A percentile compares a stretch with the other conserved stretches of the same genome.
Conservation (phyloP, 2,329 filamentous ascomycete species). For the Cladosporium cucumerinum region DNA sequence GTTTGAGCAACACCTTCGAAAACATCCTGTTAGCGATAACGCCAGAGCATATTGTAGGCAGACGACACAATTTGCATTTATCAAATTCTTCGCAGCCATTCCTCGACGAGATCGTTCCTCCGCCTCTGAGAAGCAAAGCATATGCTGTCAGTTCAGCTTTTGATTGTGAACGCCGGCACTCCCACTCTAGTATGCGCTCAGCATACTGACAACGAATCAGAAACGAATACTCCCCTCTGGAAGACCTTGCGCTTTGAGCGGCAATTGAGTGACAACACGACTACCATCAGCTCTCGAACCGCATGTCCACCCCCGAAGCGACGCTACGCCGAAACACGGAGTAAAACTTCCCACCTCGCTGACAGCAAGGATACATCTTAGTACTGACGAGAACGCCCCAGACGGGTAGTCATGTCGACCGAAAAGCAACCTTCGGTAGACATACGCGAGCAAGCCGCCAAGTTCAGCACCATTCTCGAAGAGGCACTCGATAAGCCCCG, state of each 20-base stretch:
- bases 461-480: not conserved
- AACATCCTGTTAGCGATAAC: not conserved
- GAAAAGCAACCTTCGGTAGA: not conserved
- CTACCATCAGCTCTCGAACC: not conserved
- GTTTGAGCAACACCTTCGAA: too few relatives aligned
- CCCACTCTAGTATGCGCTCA: not conserved
- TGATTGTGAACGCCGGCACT: not conserved
- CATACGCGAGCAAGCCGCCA: not conserved
- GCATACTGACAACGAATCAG: not conserved
- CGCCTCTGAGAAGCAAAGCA: not conserved
- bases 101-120: not conserved
- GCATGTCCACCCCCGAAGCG: not conserved
- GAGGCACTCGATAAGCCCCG: not conserved
- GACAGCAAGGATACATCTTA: not conserved
- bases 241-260: not conserved
- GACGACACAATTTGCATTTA: not conserved
- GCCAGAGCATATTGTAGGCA: not conserved
- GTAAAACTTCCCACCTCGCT: not conserved
- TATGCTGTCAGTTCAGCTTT: not conserved
- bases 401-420: not conserved
- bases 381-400: not conserved
- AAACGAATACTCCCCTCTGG: not conserved
- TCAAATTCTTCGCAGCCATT: too few relatives aligned
- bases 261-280: not conserved
- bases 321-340: not conserved